These are phyloP conservation scores for Davidsoniella australis DNA, from an alignment of 2,329 filamentous ascomycete species.

Conservation along the genomic window DNA sequence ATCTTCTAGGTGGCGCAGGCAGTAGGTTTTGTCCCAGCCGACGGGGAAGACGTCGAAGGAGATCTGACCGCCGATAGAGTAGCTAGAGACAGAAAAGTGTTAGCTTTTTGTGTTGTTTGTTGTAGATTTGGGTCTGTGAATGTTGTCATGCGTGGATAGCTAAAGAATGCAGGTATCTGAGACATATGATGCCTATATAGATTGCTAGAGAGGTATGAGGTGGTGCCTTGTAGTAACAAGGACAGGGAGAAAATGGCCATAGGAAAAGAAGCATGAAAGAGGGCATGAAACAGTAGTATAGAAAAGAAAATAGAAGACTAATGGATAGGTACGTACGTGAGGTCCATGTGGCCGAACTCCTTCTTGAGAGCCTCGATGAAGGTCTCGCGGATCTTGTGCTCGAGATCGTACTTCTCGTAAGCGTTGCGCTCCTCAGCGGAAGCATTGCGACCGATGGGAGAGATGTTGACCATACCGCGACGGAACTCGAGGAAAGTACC, in stretches of 20 bases:
- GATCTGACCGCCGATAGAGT: slow-evolving; percentile 91
- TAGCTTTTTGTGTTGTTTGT: background rate
- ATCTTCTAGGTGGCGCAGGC: slow-evolving; percentile 67
- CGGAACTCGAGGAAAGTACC: slow-evolving; percentile 80
- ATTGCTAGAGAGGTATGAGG: background rate
- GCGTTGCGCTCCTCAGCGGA: slow-evolving; percentile 62
- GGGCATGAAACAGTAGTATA: background rate
- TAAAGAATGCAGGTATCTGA: background rate
- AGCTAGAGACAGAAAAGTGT: slow-evolving; percentile 30
- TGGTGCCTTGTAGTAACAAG: background rate
- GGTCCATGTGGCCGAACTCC: slow-evolving; percentile 64
- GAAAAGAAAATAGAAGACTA: slow-evolving; percentile 3
- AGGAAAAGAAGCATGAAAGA: slow-evolving; percentile 3
- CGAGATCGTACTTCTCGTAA: slow-evolving; percentile 66
- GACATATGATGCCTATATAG: background rate
- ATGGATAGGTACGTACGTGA: slow-evolving; percentile 46
- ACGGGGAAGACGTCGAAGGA: slow-evolving; percentile 95
- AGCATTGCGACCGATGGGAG: slow-evolving; percentile 74
- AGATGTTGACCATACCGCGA: slow-evolving; percentile 82
- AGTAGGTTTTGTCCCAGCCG: slow-evolving; percentile 99
- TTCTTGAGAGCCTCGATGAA: slow-evolving; percentile 64
- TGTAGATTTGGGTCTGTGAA: background rate
- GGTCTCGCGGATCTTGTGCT: slow-evolving; percentile 56
- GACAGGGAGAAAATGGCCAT: background rate
- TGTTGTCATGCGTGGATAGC: background rate